These are phyloP conservation scores for Pseudogymnoascus sp. DNA, from an alignment of 2,329 filamentous ascomycete species.

Conservation along the genomic window DNA sequence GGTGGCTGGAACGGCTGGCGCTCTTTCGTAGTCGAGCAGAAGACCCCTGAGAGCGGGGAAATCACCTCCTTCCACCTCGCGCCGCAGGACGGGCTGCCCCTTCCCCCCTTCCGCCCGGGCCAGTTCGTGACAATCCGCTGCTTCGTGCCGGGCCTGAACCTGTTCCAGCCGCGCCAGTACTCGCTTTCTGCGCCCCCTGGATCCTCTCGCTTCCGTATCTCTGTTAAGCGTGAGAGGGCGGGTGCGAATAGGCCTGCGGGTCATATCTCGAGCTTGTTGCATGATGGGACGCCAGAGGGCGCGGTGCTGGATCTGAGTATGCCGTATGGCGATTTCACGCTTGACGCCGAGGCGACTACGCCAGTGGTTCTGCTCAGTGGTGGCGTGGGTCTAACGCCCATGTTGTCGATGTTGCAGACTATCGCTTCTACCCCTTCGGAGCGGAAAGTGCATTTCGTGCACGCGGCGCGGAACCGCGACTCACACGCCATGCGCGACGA, in stretches of 20 bases:
- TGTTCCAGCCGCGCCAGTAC: slow-evolving; percentile 66
- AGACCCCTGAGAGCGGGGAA: slow-evolving; percentile 49
- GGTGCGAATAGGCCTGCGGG: slow-evolving; percentile 33
- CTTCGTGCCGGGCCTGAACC: slow-evolving; percentile 49
- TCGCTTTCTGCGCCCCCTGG: slow-evolving; percentile 55
- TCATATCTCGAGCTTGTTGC: slow-evolving; percentile 45
- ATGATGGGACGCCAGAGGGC: slow-evolving; percentile 39
- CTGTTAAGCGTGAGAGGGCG: slow-evolving; percentile 54
- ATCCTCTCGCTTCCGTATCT: slow-evolving; percentile 55
- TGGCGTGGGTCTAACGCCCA: slow-evolving; percentile 59
- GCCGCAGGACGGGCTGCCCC: slow-evolving; percentile 48
- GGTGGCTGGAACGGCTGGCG: slow-evolving; percentile 41
- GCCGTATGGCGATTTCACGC: slow-evolving; percentile 53
- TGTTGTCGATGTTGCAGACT: slow-evolving; percentile 56
- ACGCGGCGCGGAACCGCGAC: slow-evolving; percentile 44
- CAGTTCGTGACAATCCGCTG: slow-evolving; percentile 64
- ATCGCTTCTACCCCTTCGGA: slow-evolving; percentile 22
- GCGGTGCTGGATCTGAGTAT: slow-evolving; percentile 47
- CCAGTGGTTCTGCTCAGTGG: slow-evolving; percentile 59
- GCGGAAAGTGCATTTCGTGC: slow-evolving; percentile 52
- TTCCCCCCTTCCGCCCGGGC: slow-evolving; percentile 58
- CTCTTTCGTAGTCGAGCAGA: slow-evolving; percentile 46
- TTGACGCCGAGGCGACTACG: slow-evolving; percentile 38
- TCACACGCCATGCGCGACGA: slow-evolving; percentile 47
- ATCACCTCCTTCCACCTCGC: slow-evolving; percentile 66